Evolutionary conservation across 2,329 filamentous ascomycete species (phyloP).

Genomic region (Beauveria brongniartii): DNA sequence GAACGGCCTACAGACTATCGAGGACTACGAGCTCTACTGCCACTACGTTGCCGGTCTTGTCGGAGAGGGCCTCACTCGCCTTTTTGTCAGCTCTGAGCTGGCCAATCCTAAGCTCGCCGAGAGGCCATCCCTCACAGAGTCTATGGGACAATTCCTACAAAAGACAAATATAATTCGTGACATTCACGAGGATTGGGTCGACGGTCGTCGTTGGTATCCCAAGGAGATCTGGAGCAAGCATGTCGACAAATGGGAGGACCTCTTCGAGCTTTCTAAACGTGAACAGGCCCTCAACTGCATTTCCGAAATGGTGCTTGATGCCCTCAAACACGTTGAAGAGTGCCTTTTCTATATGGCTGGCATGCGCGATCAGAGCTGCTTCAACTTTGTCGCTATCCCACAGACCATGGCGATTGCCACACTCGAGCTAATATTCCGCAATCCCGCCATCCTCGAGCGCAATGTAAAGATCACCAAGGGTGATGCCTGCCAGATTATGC

Average conservation of each 20-base stretch:
- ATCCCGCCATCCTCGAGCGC: conserved; percentile 73
- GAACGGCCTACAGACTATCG: conserved; percentile 71
- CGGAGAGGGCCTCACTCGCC: conserved; percentile 80
- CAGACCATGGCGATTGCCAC: conserved; percentile 97
- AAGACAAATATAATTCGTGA: conserved; percentile 99
- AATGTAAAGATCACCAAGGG: conserved; percentile 98
- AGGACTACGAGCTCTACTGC: conserved; percentile 94
- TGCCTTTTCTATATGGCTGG: conserved; percentile 98
- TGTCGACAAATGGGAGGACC: conserved; percentile 78
- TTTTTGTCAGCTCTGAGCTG: conserved; percentile 81
- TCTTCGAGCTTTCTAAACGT: conserved; percentile 75
- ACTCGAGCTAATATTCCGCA: conserved; percentile 84
- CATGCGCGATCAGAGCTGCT: conserved; percentile 90
- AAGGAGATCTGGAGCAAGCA: conserved; percentile 96
- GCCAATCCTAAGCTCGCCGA: conserved; percentile 79
- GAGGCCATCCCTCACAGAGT: conserved; percentile 74
- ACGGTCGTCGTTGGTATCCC: conserved; percentile 88
- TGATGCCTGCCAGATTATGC: conserved; percentile 84
- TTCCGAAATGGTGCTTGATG: conserved; percentile 91
- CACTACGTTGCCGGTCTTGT: conserved; percentile 99
- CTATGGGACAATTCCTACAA: conserved; percentile 95
- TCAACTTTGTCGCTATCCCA: conserved; percentile 98
- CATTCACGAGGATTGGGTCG: conserved; percentile 79
- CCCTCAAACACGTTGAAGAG: conserved; percentile 78
- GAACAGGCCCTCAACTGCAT: conserved; percentile 74